Evolutionary conservation across 73 alveolate species (phyloP), one percentile per base, ranked within the genome.

Genomic region (Paramecium bursaria): DNA sequence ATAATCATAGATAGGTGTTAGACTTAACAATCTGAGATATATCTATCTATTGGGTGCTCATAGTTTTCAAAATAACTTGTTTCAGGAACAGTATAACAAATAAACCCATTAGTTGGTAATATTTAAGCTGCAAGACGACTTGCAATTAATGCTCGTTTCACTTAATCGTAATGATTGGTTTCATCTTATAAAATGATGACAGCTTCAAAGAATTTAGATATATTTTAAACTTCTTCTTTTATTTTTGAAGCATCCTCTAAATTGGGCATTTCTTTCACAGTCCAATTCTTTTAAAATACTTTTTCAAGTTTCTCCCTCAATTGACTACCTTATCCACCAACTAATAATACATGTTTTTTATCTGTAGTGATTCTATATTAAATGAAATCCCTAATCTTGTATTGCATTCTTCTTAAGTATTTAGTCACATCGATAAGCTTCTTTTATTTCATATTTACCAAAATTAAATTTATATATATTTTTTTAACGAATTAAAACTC

Each of bases 261-360:
- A 39, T 39, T 67, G 82, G 1, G 50, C 82, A 35, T 39, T 67
- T 42, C 33, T 3, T n/a, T n/a, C n/a, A n/a, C n/a, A n/a, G n/a
- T n/a, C 53, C 55, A 67, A 67, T 33, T 33, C 21, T 6, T 23
- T 31, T 39, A 42, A 67, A 67, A 67, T 33, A 39, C 11, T n/a
- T 42, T 13, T 19, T 67, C 33, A 30, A 67, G 5, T 47, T 39
- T 33, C 1, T 53, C 60, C 10, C 60, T 67, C 30, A 67, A 42
- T 17, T 53, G 82, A 42, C 44, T 67, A 10, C 33, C 17, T 39
- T 67, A 39, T 47, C 82, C 82, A 30, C 82, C 82, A 35, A 67
- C 55, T 9, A 67, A 67, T 31, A 67, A 42, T 21, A 67, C 27
- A 67, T 67, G 82, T n/a, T 67, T 67, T 26, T 31, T 11, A 42